These are phyloP conservation scores for Suillus spraguei DNA, from an alignment of 768 basidiomycete species.

Conservation along the genomic window DNA sequence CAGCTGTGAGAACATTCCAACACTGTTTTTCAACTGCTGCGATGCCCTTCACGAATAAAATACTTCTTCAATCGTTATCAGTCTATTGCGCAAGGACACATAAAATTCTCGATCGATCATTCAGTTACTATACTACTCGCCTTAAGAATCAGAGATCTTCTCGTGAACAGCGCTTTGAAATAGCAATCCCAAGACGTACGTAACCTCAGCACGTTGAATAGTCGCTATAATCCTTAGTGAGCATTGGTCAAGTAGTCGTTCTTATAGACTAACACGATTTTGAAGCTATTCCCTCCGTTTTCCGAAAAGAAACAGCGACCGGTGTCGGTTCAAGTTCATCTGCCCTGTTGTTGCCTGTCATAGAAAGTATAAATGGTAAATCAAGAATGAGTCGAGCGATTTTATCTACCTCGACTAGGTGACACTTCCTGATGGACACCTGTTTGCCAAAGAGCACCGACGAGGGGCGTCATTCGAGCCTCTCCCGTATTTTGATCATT, in stretches of 20 bases:
- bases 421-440: not conserved
- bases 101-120: not conserved
- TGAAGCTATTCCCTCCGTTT: not conserved
- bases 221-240: not conserved
- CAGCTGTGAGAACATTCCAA: not conserved
- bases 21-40: not conserved
- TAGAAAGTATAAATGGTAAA: not conserved
- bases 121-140: no score
- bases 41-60: not conserved
- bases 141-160: not conserved
- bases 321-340: not conserved
- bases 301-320: not conserved
- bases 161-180: not conserved
- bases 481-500: not conserved
- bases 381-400: not conserved
- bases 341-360: not conserved
- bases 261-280: not conserved
- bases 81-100: not conserved
- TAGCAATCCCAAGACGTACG: not conserved
- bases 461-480: not conserved
- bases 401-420: not conserved
- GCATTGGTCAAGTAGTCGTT: not conserved
- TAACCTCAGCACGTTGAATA: not conserved
- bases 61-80: not conserved
- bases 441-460: slow-evolving; percentile 3